Evolutionary conservation across 345 rosid species (phyloP), one percentile per base, ranked within the genome.

Genomic region (Euphorbia lathyris): DNA sequence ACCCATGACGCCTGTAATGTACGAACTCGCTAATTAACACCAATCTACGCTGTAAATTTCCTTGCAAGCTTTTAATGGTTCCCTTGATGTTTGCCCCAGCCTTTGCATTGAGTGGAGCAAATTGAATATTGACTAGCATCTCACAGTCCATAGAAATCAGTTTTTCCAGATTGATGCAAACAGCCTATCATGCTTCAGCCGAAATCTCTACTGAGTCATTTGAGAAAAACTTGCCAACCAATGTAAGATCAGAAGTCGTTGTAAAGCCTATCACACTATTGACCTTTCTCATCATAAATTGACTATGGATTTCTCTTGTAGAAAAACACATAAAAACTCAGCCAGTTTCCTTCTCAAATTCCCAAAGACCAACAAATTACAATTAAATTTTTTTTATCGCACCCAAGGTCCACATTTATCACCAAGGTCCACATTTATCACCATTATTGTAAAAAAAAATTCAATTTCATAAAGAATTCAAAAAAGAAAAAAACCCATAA

Each of bases 121-220:
- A 89, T 61, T 83, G 83, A 68, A 86, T 34, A 58, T 64, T 81
- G 67, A 94, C 75, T 43, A 69, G 76, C 71, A 94, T 78, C 64
- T 83, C 76, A 70, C 98, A 91, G 72, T 93, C 97, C 43, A 76
- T 42, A n/a, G 86, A 73, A n/a, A 36, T 69, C 68, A 66, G 76
- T 68, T 69, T 42, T 76, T 26, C 30, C 65, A 38, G 73, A 65
- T 10, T 57, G 57, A 14, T 71, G 68, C 68, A 79, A 84, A 75
- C 98, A 94, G 19, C 97, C 98, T 50, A 88, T 76, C 98, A 94
- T 88, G 77, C 98, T 78, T 94, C 98, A 22, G 93, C 91, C 63
- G 80, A 79, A 74, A 94, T 82, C 64, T 82, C 86, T 50, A 79
- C 77, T 1, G 72, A 68, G 62, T 61, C 76, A 22, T 84, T 64